Conservation (phyloP, 2,329 filamentous ascomycete genomes). For the Fusarium bulbicola region DNA sequence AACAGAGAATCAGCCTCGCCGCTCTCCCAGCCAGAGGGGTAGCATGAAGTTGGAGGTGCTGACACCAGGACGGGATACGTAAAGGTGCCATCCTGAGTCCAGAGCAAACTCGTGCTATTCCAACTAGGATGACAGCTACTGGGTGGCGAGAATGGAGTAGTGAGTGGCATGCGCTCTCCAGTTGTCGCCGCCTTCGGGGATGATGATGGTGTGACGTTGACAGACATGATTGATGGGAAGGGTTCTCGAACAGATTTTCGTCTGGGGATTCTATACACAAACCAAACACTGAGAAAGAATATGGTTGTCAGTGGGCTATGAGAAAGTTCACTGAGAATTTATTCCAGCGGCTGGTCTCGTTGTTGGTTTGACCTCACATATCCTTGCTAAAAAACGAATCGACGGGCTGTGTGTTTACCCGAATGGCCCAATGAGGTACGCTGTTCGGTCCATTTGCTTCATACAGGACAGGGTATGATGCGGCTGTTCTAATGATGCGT, state of each 20-base stretch:
- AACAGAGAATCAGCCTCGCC: background rate
- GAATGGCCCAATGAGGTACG: background rate
- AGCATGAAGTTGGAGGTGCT: background rate
- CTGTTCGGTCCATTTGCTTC: background rate
- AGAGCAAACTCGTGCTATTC: rapidly evolving
- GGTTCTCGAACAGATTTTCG: too few relatives aligned
- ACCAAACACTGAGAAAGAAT: too few relatives aligned
- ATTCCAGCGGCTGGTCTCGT: background rate
- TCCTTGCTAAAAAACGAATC: background rate
- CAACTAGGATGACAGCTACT: rapidly evolving
- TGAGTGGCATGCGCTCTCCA: background rate
- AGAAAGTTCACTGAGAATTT: too few relatives aligned
- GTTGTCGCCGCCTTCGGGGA: too few relatives aligned
- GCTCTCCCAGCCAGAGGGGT: background rate
- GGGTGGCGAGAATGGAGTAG: background rate
- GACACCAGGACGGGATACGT: background rate
- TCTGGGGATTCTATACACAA: too few relatives aligned
- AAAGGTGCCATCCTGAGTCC: background rate
- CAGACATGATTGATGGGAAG: too few relatives aligned
- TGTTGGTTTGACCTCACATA: background rate
- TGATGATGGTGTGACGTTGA: too few relatives aligned
- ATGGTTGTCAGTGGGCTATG: too few relatives aligned
- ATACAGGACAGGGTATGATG: background rate
- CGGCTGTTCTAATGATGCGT: background rate
- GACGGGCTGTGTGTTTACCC: background rate